Base-by-base conservation (phyloP, 805 yeast species). In the Clavispora santaluciae region DNA sequence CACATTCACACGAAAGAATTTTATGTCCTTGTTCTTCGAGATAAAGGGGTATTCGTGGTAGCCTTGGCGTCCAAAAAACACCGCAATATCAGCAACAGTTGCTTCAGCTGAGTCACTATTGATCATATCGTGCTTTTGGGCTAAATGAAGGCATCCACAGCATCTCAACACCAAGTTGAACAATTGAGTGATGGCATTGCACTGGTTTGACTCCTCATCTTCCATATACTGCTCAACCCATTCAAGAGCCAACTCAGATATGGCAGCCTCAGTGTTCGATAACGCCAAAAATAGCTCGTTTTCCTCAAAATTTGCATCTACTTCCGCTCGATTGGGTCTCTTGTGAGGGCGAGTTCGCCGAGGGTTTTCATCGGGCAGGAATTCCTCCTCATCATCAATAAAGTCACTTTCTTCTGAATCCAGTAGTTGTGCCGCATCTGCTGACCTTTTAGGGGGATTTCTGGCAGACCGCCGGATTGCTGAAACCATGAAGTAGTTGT, bases 41-140 rank as follows among this genome's bases (percentile, higher is more conserved):
- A 68, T 46, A 41, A 87, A 69, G 7, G 90, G 88, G 49, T 77
- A 86, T 50, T 86, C 93, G 52, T 83, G 90, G 28, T 68, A 55
- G 39, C 70, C 69, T 58, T 85, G 90, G 11, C 68, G 65, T 40
- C 73, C 68, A 50, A 86, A 85, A 34, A 76, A 62, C 15, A 77
- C 66, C 46, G 85, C 84, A 21, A 89, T 61, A 58, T 87, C 95
- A 4, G 74, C 79, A 8, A 86, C 75, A 0, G 96, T 86, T 25
- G 81, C 84, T 12, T 75, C 66, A 0, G 93, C 85, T 6, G 86
- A 76, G 31, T 84, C 89, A 39, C 75, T 67, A 52, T 80, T 81
- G 18, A 67, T 69, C 37, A 87, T 80, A 57, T 89, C 96, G 58
- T 90, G 95, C 21, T 78, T 76, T 44, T 81, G 81, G 8, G 86